These are phyloP conservation scores for Candida namnaoensis DNA, from an alignment of 805 yeast genomes.

Conservation along the genomic window DNA sequence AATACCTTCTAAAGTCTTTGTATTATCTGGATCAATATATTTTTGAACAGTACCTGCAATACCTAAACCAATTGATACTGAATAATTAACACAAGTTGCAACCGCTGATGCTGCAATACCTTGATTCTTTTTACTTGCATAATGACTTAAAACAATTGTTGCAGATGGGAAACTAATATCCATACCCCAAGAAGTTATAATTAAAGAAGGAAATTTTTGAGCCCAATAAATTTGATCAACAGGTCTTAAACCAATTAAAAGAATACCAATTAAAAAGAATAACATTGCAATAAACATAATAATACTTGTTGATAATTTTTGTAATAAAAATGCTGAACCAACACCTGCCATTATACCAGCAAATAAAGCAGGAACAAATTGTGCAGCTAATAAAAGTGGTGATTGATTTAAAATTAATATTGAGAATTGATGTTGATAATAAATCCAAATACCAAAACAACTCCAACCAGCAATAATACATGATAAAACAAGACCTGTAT, in stretches of 20 bases:
- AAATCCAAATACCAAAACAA: conserved; percentile 58
- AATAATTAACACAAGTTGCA: conserved; percentile 54
- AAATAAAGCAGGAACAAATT: conserved; percentile 30
- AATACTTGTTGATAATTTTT: conserved; percentile 30
- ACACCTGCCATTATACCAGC: conserved; percentile 46
- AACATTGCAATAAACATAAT: conserved; percentile 36
- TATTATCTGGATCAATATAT: background rate
- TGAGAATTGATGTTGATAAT: conserved; percentile 39
- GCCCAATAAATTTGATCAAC: conserved; percentile 47
- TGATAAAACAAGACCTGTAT: conserved; percentile 35
- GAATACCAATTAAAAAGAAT: conserved; percentile 37
- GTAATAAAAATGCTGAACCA: conserved; percentile 32
- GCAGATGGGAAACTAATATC: conserved; percentile 65
- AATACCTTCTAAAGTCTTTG: background rate
- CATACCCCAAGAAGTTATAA: conserved; percentile 56
- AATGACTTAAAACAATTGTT: conserved; percentile 43
- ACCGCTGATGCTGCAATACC: conserved; percentile 64
- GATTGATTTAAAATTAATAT: conserved; percentile 33
- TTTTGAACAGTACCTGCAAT: conserved; percentile 37
- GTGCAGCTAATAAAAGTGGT: conserved; percentile 33
- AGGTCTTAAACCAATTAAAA: conserved; percentile 43
- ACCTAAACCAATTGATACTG: conserved; percentile 54
- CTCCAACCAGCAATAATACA: conserved; percentile 56
- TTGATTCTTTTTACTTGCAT: conserved; percentile 47
- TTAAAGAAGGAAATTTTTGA: conserved; percentile 39